Base-by-base conservation (phyloP, 768 basidiomycete species). In the Cubamyces sp. region DNA sequence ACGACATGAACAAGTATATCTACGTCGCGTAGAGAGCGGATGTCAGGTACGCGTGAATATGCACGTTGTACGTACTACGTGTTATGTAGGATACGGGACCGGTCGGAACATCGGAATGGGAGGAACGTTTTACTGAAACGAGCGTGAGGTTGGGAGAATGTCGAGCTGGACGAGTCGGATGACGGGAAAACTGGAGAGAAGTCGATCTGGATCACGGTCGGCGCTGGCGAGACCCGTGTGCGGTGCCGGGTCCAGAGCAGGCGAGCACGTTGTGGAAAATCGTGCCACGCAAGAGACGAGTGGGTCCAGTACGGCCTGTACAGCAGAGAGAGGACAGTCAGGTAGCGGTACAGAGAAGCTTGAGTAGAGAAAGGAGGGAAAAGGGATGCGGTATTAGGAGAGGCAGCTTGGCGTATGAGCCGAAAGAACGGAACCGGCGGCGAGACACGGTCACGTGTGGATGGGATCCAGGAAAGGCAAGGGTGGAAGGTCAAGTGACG, bases 1-100 rank as follows among this genome's bases (percentile, higher is more conserved):
- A 84, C 16, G 88, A 93, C 67, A 85, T 78, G 77, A 87, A 85
- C 64, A 76, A 82, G 71, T 91, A 92, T 69, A 75, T 85, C 43
- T 98, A 98, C 71, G 80, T 96, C 19, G 94, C 95, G 5, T 92
- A 75, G 66, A 6, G 15, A 30, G 45, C 7, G 25, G 40, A 21
- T 23, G 8, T 14, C 3, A 42, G 53, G 40, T 26, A 42, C 23
- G 37, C 40, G 39, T 41, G 9, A 19, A 19, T 23, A 23, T 46
- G 45, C n/a, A 8, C 2, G 16, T 3, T 46, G 45, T 46, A 34
- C 34, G 34, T 46, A n/a, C n/a, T n/a, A n/a, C 9, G 9, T 45
- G 43, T 16, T 9, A 21, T 45, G 3, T 46, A 8, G 39, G 23
- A 18, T 19, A 14, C 23, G 40, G 52, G 39, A 49, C 23, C 12